Percentiles rank a stretch among this genome's conserved stretches.
phyloP scores from a whole-genome alignment of 371 early-diverging fungal genomes.

The Circinella umbellata region DNA sequence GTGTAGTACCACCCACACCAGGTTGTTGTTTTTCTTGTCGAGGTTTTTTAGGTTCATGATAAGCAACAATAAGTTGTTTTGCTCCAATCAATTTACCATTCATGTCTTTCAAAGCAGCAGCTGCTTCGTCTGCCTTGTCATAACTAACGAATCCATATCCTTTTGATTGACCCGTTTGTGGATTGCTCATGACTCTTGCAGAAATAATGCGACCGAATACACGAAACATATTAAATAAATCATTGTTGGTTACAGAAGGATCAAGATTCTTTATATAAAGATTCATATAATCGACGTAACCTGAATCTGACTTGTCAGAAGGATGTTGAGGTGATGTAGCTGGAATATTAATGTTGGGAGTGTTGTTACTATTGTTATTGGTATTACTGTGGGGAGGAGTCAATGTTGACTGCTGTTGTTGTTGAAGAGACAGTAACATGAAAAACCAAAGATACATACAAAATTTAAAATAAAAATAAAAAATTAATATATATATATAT shows the following conservation, averaged over 20 bases:
- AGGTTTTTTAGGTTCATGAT: constrained; percentile 52
- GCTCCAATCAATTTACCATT: constrained; percentile 33
- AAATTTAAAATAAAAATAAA: not conserved
- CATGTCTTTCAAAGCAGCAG: constrained; percentile 41
- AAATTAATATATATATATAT: not conserved
- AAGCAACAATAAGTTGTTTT: constrained; percentile 44
- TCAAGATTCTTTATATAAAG: constrained; percentile 51
- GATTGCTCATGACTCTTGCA: constrained; percentile 47
- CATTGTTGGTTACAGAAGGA: constrained; percentile 33
- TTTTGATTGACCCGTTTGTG: constrained; percentile 44
- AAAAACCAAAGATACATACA: constrained; percentile 15
- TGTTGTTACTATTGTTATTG: not conserved
- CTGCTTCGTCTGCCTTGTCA: constrained; percentile 42
- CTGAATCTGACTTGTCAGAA: constrained; percentile 17
- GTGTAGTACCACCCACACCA: not conserved
- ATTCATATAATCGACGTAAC: constrained; percentile 33
- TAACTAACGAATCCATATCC: constrained; percentile 53
- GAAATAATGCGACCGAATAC: constrained; percentile 47
- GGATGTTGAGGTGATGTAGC: not conserved
- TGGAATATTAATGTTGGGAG: not conserved
- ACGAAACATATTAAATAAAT: constrained; percentile 42
- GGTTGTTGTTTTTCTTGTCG: constrained; percentile 36
- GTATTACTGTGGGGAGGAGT: not conserved
- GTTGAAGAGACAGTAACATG: constrained; percentile 12
- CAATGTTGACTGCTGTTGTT: constrained; percentile 10